Conservation (phyloP, 1,284 basidiomycete species). For the Thecaphora thlaspeos region DNA sequence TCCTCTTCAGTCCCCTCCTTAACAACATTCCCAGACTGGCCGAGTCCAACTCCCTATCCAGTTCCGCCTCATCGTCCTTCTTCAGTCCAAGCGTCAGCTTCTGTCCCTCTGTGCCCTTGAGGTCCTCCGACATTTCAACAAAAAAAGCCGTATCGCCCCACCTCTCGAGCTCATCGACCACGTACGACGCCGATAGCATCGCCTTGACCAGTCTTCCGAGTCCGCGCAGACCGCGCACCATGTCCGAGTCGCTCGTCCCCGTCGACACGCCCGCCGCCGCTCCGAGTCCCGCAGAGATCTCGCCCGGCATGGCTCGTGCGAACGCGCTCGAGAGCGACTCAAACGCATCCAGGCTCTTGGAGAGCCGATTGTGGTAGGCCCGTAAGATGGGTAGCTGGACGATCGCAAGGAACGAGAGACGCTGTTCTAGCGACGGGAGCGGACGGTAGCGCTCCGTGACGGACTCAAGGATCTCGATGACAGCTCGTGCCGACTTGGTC, state of each 20-base stretch:
- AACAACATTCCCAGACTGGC: conserved; percentile 42
- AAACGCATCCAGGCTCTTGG: conserved; percentile 84
- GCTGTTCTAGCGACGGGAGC: conserved; percentile 74
- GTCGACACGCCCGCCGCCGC: conserved; percentile 7
- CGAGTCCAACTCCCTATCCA: conserved; percentile 42
- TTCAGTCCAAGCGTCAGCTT: conserved; percentile 15
- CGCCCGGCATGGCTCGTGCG: conserved; percentile 85
- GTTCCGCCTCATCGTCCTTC: conserved; percentile 22
- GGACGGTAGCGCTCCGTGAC: conserved; percentile 79
- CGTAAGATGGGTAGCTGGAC: conserved; percentile 83
- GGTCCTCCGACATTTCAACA: conserved; percentile 34
- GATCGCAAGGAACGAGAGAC: conserved; percentile 75
- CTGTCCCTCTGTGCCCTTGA: conserved; percentile 20
- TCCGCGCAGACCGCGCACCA: conserved; percentile 51
- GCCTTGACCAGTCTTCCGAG: conserved; percentile 49
- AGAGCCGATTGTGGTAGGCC: conserved; percentile 74
- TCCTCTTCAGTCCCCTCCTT: conserved; percentile 38
- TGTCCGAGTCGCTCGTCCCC: conserved; percentile 30
- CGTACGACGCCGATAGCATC: conserved; percentile 34
- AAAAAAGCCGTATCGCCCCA: conserved; percentile 44
- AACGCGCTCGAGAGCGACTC: conserved; percentile 70
- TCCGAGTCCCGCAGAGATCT: conserved; percentile 23
- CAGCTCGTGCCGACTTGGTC: conserved; percentile 37
- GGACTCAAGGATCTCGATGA: conserved; percentile 39
- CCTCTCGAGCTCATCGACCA: conserved; percentile 36